Conservation (phyloP, 2,329 filamentous ascomycete genomes). For the Hysterium pulicare region DNA sequence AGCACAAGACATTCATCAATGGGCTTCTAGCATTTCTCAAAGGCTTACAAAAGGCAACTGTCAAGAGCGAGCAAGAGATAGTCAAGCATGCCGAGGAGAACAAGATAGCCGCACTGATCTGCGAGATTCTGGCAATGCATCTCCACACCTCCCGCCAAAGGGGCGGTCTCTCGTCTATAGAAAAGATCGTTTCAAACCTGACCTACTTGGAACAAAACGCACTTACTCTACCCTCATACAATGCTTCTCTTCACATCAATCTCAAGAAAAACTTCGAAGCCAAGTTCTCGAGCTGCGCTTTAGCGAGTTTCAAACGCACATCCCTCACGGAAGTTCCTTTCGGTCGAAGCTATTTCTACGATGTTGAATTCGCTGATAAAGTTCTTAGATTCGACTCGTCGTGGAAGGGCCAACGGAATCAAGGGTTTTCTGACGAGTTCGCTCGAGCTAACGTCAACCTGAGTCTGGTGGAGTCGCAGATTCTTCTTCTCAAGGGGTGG, state of each 20-base stretch:
- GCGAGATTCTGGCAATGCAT: conserved; percentile 87
- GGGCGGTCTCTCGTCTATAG: conserved; percentile 64
- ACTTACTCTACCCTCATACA: conserved; percentile 77
- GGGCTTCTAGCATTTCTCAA: conserved; percentile 69
- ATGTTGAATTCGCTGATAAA: conserved; percentile 68
- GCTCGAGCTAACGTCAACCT: conserved; percentile 84
- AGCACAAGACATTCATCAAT: conserved; percentile 69
- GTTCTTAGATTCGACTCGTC: conserved; percentile 74
- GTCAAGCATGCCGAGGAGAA: conserved; percentile 39
- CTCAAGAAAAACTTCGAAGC: conserved; percentile 79
- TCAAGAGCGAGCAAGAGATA: conserved; percentile 14
- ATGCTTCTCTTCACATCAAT: conserved; percentile 80
- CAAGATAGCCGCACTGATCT: conserved; percentile 71
- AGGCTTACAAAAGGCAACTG: conserved; percentile 29
- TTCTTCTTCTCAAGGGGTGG: conserved; percentile 83
- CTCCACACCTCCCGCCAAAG: conserved; percentile 80
- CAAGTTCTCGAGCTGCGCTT: conserved; percentile 68
- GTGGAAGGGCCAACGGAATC: conserved; percentile 62
- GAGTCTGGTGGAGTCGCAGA: conserved; percentile 87
- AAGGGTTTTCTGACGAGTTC: conserved; percentile 80
- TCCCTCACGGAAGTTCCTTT: conserved; percentile 62
- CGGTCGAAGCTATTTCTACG: conserved; percentile 80
- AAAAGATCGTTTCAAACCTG: conserved; percentile 69
- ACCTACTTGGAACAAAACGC: conserved; percentile 78
- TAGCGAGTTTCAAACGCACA: conserved; percentile 80